Base-by-base conservation (phyloP, 2,329 filamentous ascomycete genomes). In the Cercospora beticola region DNA sequence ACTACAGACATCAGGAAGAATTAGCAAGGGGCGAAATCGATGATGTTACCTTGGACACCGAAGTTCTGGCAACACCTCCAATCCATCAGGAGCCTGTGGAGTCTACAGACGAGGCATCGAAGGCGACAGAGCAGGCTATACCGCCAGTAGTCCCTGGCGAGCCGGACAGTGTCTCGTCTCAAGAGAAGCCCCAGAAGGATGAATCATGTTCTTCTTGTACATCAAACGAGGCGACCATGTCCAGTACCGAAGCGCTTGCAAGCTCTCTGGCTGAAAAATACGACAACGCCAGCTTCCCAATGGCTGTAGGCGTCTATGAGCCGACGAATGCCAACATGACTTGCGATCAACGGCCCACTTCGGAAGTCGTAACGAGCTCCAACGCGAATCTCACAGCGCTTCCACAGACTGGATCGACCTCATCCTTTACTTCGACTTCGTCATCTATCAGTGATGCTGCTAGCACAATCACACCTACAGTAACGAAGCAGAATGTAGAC, bases 1-100 rank as follows among this genome's bases (percentile, higher is more conserved):
- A 99, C 78, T 94, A 94, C 66, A 92, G 92, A 83, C 93, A 94
- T 77, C 92, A 97, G 65, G 90, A 92, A 66, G 92, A 96, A 72
- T 83, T 85, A 49, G 83, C 85, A 18, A 82, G 85, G 40, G 83
- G 81, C 0, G 86, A 88, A 10, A n/a, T 69, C 14, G 67, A 89
- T n/a, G 88, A 91, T 16, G 87, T 88, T 18, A 63, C 56, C 5
- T 49, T 72, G 23, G 72, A 71, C 31, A 43, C 67, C 46, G 72
- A 73, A 62, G 70, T 66, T 23, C 18, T 62, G 33, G 70, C 71
- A 9, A 68, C 65, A 12, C 66, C 67, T 5, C 62, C 71, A 5
- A 57, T 70, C 1, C 59, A 64, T 10, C 67, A 70, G 26, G 71
- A 70, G 43, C 67, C 70, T 3, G 65, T 59, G 36, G 62, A 68